A percentile compares a stretch with the other conserved stretches of the same genome.
phyloP scores from a whole-genome alignment of 306 rosid genomes.

The Cyamopsis tetragonoloba region DNA sequence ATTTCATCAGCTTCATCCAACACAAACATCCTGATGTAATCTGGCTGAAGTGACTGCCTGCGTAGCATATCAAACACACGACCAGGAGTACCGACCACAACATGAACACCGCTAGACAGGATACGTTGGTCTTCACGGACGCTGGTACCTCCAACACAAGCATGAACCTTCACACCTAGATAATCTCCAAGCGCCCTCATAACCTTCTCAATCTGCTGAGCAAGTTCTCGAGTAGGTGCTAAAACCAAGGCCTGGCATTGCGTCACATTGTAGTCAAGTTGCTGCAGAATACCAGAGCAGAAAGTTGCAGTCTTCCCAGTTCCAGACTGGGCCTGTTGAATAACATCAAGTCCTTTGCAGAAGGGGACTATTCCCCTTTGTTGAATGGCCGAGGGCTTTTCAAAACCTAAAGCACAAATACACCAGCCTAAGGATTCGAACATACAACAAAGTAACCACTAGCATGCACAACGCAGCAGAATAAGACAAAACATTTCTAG shows the following conservation, averaged over 20 bases:
- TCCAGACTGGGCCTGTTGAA: conserved; percentile 86
- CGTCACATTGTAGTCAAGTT: conserved; percentile 56
- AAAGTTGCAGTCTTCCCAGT: conserved; percentile 83
- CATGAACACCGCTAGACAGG: conserved; percentile 69
- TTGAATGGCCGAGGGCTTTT: conserved; percentile 81
- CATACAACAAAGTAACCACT: not conserved
- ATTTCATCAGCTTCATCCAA: conserved; percentile 89
- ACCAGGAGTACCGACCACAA: conserved; percentile 83
- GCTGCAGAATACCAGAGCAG: conserved; percentile 74
- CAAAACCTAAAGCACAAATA: conserved; percentile 51
- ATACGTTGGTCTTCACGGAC: conserved; percentile 82
- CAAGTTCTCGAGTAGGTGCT: conserved; percentile 78
- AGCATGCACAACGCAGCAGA: not conserved
- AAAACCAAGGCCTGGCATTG: conserved; percentile 78
- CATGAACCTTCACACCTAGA: conserved; percentile 78
- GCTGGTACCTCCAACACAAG: conserved; percentile 79
- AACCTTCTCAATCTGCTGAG: conserved; percentile 85
- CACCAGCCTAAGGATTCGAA: not conserved
- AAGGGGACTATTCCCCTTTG: conserved; percentile 84
- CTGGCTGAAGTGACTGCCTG: conserved; percentile 67
- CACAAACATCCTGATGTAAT: conserved; percentile 69
- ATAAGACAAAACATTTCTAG: not conserved
- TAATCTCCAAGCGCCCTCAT: conserved; percentile 86
- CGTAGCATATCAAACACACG: conserved; percentile 83
- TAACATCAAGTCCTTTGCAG: conserved; percentile 74